phyloP scores from a whole-genome alignment of 2,329 filamentous ascomycete genomes.

The Magnaporthiopsis rhizophila region DNA sequence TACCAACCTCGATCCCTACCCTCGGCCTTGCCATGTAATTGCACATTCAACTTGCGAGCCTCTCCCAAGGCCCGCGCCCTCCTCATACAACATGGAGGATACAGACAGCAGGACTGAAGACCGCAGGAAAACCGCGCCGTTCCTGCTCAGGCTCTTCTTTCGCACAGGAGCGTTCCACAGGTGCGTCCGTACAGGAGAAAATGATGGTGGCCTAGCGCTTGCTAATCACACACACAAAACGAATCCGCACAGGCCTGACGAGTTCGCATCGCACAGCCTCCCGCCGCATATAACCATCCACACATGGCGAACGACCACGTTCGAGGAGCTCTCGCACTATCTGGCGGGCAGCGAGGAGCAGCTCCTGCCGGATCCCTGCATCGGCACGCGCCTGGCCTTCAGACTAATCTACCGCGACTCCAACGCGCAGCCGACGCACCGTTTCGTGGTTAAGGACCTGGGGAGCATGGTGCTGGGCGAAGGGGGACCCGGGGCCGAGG shows the following conservation, averaged over 20 bases:
- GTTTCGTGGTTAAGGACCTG: conserved; percentile 72
- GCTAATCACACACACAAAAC: neutral
- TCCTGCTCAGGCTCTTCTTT: conserved; percentile 81
- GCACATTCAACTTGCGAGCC: neutral
- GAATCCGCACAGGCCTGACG: conserved; percentile 50
- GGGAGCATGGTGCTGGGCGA: conserved; percentile 71
- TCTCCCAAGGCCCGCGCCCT: neutral
- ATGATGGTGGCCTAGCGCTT: neutral
- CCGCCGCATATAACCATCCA: conserved; percentile 71
- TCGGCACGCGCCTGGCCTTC: conserved; percentile 81
- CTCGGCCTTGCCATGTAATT: neutral
- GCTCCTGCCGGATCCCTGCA: conserved; percentile 62
- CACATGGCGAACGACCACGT: conserved; percentile 75
- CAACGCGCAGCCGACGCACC: conserved; percentile 26
- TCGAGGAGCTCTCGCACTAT: conserved; percentile 72
- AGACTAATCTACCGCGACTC: conserved; percentile 80
- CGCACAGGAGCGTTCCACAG: conserved; percentile 64
- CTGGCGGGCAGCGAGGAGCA: conserved; percentile 50
- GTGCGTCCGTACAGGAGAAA: conserved; percentile 28
- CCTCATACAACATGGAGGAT: neutral
- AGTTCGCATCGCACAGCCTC: conserved; percentile 55
- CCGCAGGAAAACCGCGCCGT: conserved; percentile 56
- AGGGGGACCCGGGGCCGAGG: conserved; percentile 30
- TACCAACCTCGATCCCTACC: too few species aligned
- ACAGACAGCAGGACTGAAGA: neutral